Evolutionary conservation across 140 eudicot genomes (phyloP).

Genomic region (Senecio squalidus): DNA sequence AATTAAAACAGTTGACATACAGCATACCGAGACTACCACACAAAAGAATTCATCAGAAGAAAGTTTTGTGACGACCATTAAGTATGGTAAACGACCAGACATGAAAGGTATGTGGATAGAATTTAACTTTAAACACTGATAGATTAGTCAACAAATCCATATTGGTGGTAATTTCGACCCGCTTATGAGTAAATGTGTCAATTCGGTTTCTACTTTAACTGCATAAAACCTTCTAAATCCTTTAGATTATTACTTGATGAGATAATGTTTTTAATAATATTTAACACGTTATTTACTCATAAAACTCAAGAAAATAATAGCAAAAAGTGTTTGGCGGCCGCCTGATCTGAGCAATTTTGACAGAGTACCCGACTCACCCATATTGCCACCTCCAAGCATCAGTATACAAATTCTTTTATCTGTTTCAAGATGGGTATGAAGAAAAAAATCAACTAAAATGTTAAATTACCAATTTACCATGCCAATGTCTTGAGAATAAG

Average conservation of each 20-base stretch:
- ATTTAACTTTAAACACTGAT: not conserved
- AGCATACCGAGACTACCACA: constrained; percentile 14
- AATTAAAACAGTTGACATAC: constrained; percentile 16
- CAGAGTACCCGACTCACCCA: not conserved
- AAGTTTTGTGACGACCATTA: constrained; percentile 23
- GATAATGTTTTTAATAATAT: not conserved
- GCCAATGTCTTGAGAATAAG: too few species aligned
- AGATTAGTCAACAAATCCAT: not conserved
- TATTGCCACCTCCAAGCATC: not conserved
- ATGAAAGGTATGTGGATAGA: constrained; percentile 46
- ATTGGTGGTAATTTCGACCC: not conserved
- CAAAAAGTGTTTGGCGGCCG: not conserved
- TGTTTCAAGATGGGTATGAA: not conserved
- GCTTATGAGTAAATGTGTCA: not conserved
- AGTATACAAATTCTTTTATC: not conserved
- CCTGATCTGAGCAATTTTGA: not conserved
- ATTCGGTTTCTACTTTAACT: not conserved
- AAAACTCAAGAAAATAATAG: not conserved
- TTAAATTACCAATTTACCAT: too few species aligned
- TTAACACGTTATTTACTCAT: not conserved
- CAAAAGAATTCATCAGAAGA: constrained; percentile 29
- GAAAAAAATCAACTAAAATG: too few species aligned
- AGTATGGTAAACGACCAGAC: constrained; percentile 76
- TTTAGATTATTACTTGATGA: not conserved
- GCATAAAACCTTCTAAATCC: not conserved